Conservation (phyloP, 495 filamentous ascomycete species). For the Elasticomyces elasticus region DNA sequence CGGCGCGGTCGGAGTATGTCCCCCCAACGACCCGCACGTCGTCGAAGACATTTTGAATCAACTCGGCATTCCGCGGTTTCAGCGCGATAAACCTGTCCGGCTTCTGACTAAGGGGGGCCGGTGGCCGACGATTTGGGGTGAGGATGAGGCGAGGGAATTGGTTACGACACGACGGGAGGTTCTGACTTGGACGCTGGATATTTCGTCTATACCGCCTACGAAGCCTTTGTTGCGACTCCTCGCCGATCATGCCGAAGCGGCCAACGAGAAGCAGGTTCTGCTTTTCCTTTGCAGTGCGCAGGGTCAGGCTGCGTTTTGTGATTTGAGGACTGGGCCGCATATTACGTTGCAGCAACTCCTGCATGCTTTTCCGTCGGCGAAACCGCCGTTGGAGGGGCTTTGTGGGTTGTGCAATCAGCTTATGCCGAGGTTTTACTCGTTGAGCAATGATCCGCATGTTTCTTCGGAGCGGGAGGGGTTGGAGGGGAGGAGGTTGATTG, state of each 20-base stretch:
- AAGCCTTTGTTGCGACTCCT: slow-evolving; percentile 79
- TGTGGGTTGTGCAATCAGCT: slow-evolving; percentile 71
- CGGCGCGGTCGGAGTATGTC: slow-evolving; percentile 85
- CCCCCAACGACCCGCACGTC: slow-evolving; percentile 66
- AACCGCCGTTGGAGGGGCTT: slow-evolving; percentile 72
- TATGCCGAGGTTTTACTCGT: slow-evolving; percentile 96
- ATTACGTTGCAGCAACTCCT: slow-evolving; percentile 76
- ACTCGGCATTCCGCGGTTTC: slow-evolving; percentile 62
- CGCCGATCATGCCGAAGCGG: slow-evolving; percentile 70
- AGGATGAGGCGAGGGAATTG: slow-evolving; percentile 72
- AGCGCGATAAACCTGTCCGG: slow-evolving; percentile 70
- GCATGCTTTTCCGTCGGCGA: slow-evolving; percentile 81
- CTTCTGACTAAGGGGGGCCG: slow-evolving; percentile 69
- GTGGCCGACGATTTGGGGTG: slow-evolving; percentile 97
- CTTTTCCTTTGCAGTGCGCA: slow-evolving; percentile 77
- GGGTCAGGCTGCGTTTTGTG: slow-evolving; percentile 88
- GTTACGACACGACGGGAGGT: slow-evolving; percentile 83
- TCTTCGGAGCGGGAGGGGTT: slow-evolving; percentile 58
- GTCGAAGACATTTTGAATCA: slow-evolving; percentile 78
- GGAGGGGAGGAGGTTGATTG: slow-evolving; percentile 73
- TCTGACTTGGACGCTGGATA: slow-evolving; percentile 87
- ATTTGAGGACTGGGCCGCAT: slow-evolving; percentile 82
- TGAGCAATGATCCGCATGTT: slow-evolving; percentile 88
- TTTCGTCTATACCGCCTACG: slow-evolving; percentile 84
- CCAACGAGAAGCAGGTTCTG: slow-evolving; percentile 78